Percentiles rank a stretch among this genome's conserved stretches.
Evolutionary conservation across 441 rosid genomes (phyloP).

Genomic region (Bocquillonia castaneifolia): DNA sequence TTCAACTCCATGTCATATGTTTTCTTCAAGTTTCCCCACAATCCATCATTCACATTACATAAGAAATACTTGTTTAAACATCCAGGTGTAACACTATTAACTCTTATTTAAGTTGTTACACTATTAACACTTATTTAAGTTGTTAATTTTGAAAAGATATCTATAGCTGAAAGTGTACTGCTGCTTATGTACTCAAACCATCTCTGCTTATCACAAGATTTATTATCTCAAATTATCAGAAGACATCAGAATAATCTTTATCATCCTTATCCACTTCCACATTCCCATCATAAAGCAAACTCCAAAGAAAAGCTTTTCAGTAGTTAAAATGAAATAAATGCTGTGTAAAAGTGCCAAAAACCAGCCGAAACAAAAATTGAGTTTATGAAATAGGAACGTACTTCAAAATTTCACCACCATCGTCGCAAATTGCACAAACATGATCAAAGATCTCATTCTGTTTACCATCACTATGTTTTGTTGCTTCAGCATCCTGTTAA

Average conservation of each 20-base stretch:
- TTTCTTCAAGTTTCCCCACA: neutral
- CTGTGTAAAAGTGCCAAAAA: neutral
- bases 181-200: neutral
- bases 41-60: neutral
- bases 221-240: no score
- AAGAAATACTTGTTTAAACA: neutral
- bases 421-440: conserved; percentile 62
- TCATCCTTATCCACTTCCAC: neutral
- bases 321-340: neutral
- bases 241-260: neutral
- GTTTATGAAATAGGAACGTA: conserved; percentile 25
- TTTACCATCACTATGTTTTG: conserved; percentile 26
- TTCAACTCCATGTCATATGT: neutral
- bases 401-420: conserved; percentile 58
- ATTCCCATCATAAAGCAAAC: neutral
- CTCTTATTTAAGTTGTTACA: no score
- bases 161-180: neutral
- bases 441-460: conserved; percentile 36
- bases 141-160: neutral
- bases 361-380: neutral
- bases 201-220: no score
- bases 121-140: neutral
- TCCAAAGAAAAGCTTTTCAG: neutral
- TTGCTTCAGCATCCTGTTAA: conserved; percentile 24
- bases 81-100: neutral